Evolutionary conservation across 1,284 basidiomycete genomes (phyloP).

Genomic region (Schizopora paradoxa): DNA sequence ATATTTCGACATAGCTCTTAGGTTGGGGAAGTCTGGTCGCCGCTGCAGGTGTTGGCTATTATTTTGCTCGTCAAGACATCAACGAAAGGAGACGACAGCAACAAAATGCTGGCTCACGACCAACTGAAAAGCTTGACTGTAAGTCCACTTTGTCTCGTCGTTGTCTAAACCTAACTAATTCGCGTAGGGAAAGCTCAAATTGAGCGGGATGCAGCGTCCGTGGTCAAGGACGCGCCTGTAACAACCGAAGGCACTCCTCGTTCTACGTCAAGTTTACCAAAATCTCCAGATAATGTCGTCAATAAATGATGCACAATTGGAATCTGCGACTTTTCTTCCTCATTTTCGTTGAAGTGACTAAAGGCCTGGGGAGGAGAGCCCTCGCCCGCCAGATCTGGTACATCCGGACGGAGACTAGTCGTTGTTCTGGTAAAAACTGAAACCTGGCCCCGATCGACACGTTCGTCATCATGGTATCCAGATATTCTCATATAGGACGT

Average conservation of each 20-base stretch:
- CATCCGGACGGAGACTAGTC: no score
- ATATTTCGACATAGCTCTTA: conserved; percentile 23
- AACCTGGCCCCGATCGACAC: no score
- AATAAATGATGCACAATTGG: no score
- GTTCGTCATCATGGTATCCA: no score
- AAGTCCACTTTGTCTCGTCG: conserved; percentile 16
- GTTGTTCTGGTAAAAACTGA: no score
- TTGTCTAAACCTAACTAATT: no score
- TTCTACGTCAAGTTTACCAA: background rate
- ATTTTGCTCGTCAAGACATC: conserved; percentile 40
- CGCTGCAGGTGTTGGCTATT: conserved; percentile 41
- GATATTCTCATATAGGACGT: no score
- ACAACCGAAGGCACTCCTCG: background rate
- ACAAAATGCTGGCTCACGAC: conserved; percentile 28
- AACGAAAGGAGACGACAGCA: conserved; percentile 34
- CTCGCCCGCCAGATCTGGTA: no score
- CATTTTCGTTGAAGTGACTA: no score
- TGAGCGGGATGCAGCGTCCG: background rate
- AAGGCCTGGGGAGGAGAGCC: no score
- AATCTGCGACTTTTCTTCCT: no score
- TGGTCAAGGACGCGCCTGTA: background rate
- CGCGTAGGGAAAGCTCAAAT: background rate
- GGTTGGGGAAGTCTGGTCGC: conserved; percentile 38
- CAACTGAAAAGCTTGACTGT: conserved; percentile 37
- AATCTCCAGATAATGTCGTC: no score